These are phyloP conservation scores for Capsella bursapastoris DNA, from an alignment of 345 rosid species.

Conservation along the genomic window DNA sequence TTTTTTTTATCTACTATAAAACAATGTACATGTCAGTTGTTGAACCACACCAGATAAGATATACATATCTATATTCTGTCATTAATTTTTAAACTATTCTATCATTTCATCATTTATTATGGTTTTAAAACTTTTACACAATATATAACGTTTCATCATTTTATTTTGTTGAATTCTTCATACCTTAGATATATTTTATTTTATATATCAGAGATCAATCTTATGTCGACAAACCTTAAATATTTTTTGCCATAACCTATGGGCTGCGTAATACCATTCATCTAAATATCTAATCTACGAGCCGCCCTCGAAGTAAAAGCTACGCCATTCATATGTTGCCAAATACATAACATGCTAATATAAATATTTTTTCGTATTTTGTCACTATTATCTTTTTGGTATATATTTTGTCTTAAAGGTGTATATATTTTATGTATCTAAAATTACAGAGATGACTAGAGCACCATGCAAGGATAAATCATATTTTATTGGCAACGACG, in stretches of 20 bases:
- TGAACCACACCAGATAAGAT: neutral
- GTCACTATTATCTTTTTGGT: too few relatives aligned
- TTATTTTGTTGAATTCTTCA: too few relatives aligned
- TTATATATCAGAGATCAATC: neutral
- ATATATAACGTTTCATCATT: too few relatives aligned
- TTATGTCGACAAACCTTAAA: neutral
- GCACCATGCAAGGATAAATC: neutral
- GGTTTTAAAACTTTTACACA: neutral
- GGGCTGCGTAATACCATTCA: neutral
- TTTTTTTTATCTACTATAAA: constrained; percentile 3
- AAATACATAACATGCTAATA: neutral
- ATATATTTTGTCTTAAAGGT: neutral
- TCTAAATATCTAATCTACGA: neutral
- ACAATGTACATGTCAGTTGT: constrained; percentile 19
- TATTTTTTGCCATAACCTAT: neutral
- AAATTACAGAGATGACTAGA: neutral
- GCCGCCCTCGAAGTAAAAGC: constrained; percentile 15
- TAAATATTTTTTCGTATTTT: neutral
- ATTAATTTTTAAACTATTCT: too few relatives aligned
- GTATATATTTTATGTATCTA: neutral
- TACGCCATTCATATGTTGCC: neutral
- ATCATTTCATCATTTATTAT: neutral
- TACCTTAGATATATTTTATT: too few relatives aligned
- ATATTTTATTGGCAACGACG: neutral
- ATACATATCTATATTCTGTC: too few relatives aligned